phyloP scores from a whole-genome alignment of 257 asterid genomes.

The Plantago ovata region DNA sequence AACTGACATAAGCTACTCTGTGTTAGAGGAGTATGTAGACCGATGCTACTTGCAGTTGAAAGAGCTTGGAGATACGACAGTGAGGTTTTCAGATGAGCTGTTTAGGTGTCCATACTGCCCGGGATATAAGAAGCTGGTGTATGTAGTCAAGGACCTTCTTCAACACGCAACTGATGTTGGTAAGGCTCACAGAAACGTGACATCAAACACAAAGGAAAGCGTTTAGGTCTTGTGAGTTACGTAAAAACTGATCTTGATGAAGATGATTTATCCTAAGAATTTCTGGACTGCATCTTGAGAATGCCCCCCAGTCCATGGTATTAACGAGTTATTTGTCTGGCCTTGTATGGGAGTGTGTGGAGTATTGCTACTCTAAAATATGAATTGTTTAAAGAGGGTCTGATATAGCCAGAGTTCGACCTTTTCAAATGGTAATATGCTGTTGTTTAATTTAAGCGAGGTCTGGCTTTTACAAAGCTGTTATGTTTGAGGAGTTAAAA shows the following conservation, averaged over 20 bases:
- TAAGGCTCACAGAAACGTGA: slow-evolving; percentile 37
- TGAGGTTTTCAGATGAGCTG: slow-evolving; percentile 28
- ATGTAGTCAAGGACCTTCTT: slow-evolving; percentile 40
- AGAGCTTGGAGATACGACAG: slow-evolving; percentile 22
- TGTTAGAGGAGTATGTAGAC: slow-evolving; percentile 53
- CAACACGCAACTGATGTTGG: slow-evolving; percentile 51
- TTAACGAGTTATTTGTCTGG: slow-evolving; percentile 36
- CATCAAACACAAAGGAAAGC: slow-evolving; percentile 46
- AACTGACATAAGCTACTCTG: slow-evolving; percentile 57
- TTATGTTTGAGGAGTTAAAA: slow-evolving; percentile 53
- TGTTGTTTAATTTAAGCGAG: slow-evolving; percentile 49
- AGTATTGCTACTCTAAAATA: slow-evolving; percentile 30
- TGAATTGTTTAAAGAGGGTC: slow-evolving; percentile 41
- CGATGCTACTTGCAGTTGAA: slow-evolving; percentile 40
- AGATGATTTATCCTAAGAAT: slow-evolving; percentile 26
- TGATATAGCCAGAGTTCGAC: slow-evolving; percentile 38
- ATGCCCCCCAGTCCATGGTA: slow-evolving; percentile 18
- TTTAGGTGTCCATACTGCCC: slow-evolving; percentile 62
- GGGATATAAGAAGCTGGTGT: slow-evolving; percentile 49
- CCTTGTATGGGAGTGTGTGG: slow-evolving; percentile 55
- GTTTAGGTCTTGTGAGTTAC: slow-evolving; percentile 43
- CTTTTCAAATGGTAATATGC: slow-evolving; percentile 28
- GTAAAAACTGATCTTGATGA: slow-evolving; percentile 31
- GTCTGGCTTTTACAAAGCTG: slow-evolving; percentile 47
- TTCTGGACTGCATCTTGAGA: slow-evolving; percentile 35